Evolutionary conservation across 257 asterid genomes (phyloP), one percentile per base, ranked within the genome.

Genomic region (Solanum piurae): DNA sequence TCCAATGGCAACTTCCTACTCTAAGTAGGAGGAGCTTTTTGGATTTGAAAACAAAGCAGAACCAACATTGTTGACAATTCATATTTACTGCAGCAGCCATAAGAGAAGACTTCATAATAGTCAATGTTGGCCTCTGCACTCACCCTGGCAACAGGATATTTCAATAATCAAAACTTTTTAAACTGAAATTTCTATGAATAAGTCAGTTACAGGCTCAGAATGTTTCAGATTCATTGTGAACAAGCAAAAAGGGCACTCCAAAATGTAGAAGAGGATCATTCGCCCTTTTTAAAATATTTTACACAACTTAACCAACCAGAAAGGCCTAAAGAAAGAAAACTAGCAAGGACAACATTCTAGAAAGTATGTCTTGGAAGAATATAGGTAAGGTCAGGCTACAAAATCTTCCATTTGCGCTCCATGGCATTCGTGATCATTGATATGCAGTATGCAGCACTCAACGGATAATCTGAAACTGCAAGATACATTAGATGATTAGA

Each of bases 391-490:
- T 12, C 49, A 74, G 37, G 88, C 93, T 91, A 96, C 93, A 95
- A 86, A 64, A 96, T 92, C 90, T 88, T 91, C 98, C 98, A 96
- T 84, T 91, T 94, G 42, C 92, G 93, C 89, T 95, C 99, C 88
- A 94, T 85, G 5, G 98, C 90, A 64, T 91, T 93, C 2, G 97
- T 92, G 85, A 96, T 93, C 62, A 94, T 95, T 13, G 98, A 93
- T 90, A 96, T 93, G 89, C 96, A 94, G 89, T 93, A 94, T n/a
- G 96, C 99, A 62, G 98, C 98, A 83, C 98, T 96, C 92, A 96
- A 16, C 44, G 96, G 98, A 87, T 90, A 95, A 86, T 94, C 96
- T 11, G 98, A 95, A 90, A 96, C 98, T 96, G 98, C 94, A 89
- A 73, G 87, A 75, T 12, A 21, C 52, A 91, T 74, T 44, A 66